Evolutionary conservation across 805 yeast species (phyloP).

Genomic region (Candida parachauliodes): DNA sequence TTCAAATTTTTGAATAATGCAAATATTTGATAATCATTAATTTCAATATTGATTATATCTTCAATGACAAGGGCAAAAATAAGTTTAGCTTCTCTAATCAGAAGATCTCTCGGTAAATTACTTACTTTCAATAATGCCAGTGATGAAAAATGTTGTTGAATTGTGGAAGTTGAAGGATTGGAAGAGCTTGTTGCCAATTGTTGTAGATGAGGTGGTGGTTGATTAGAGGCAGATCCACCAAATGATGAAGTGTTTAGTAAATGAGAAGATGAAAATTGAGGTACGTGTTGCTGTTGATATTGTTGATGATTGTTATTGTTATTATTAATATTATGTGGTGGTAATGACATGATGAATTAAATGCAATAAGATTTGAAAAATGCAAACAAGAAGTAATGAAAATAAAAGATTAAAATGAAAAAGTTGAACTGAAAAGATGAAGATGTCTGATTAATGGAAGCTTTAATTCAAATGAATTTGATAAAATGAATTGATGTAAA

Average conservation of each 20-base stretch:
- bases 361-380: too few species aligned
- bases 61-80: constrained; percentile 70
- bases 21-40: constrained; percentile 31
- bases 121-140: constrained; percentile 27
- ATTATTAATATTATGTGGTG: neutral
- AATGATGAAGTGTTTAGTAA: neutral
- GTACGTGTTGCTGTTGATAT: neutral
- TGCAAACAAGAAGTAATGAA: neutral
- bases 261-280: neutral
- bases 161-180: too few species aligned
- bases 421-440: too few species aligned
- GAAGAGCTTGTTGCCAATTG: too few species aligned
- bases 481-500: too few species aligned
- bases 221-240: neutral
- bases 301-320: neutral
- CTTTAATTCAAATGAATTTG: too few species aligned
- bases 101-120: constrained; percentile 61
- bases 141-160: constrained; percentile 9
- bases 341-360: constrained; percentile 1
- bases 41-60: constrained; percentile 47
- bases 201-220: constrained; percentile 1
- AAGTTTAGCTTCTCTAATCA: constrained; percentile 62
- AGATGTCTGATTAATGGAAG: too few species aligned
- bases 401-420: constrained; percentile 1
- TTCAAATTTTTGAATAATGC: constrained; percentile 35